phyloP scores from a whole-genome alignment of 169 alveolate genomes.

The Plasmodium vinckei region DNA sequence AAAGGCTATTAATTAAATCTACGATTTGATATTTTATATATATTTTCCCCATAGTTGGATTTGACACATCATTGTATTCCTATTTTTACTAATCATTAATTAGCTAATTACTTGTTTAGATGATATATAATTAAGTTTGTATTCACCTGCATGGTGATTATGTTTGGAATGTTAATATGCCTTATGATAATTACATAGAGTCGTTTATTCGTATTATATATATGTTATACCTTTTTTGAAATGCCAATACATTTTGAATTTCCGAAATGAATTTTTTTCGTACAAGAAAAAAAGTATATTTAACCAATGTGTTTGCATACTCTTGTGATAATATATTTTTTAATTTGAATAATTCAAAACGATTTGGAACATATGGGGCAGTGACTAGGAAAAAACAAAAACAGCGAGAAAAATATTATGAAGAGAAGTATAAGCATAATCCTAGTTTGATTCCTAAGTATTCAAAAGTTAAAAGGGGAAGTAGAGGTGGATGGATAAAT shows the following conservation, averaged over 20 bases:
- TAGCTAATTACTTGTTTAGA: too few species aligned
- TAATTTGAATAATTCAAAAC: not conserved
- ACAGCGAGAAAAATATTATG: constrained; percentile 59
- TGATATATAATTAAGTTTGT: too few species aligned
- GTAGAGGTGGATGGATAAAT: constrained; percentile 75
- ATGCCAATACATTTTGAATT: constrained; percentile 14
- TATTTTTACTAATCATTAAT: too few species aligned
- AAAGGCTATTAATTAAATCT: too few species aligned
- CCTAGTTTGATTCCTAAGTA: constrained; percentile 62
- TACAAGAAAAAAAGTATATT: constrained; percentile 12
- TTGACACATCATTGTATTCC: too few species aligned
- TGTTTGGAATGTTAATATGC: too few species aligned
- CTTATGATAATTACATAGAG: too few species aligned
- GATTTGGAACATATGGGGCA: constrained; percentile 74
- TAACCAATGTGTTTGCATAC: not conserved
- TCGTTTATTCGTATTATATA: too few species aligned
- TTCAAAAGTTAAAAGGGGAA: constrained; percentile 64
- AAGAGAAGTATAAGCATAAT: constrained; percentile 68
- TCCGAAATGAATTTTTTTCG: constrained; percentile 4
- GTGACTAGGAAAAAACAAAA: constrained; percentile 68
- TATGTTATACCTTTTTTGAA: not conserved
- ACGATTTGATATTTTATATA: too few species aligned
- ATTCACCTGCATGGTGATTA: too few species aligned
- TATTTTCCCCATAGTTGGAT: too few species aligned
- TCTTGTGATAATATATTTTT: not conserved